phyloP scores from a whole-genome alignment of 2,329 filamentous ascomycete genomes.

The Aspergillus sp. region DNA sequence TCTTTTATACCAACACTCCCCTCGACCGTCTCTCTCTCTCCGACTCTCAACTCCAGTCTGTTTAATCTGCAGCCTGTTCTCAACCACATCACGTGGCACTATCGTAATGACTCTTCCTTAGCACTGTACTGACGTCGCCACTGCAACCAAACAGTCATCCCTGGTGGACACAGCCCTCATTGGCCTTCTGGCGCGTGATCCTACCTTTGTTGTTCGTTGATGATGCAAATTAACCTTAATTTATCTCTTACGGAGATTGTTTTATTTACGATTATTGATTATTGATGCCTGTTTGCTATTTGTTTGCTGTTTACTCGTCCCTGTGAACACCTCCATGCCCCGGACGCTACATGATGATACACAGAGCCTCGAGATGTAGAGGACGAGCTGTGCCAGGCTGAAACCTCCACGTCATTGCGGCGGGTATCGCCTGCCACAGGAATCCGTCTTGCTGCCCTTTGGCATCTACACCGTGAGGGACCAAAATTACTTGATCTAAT shows the following conservation, averaged over 20 bases:
- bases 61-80: neutral
- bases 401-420: slow-evolving; percentile 15
- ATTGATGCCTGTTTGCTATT: neutral
- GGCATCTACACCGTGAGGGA: slow-evolving; percentile 44
- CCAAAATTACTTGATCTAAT: slow-evolving; percentile 63
- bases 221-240: slow-evolving; percentile 12
- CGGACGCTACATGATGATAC: slow-evolving; percentile 24
- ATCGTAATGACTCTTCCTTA: slow-evolving; percentile 6
- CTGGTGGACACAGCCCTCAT: slow-evolving; percentile 14
- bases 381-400: slow-evolving; percentile 14
- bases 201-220: slow-evolving; percentile 6
- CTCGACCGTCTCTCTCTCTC: neutral
- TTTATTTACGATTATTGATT: neutral
- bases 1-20: neutral
- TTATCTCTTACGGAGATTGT: neutral
- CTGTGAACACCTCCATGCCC: neutral
- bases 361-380: slow-evolving; percentile 24
- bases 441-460: slow-evolving; percentile 17
- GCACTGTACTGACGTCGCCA: slow-evolving; percentile 18
- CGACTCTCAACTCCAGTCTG: neutral
- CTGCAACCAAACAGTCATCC: slow-evolving; percentile 15
- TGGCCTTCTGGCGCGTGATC: slow-evolving; percentile 18
- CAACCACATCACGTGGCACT: neutral
- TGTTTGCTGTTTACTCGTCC: slow-evolving; percentile 1
- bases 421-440: slow-evolving; percentile 20